Evolutionary conservation across 495 filamentous ascomycete species (phyloP), one percentile per base, ranked within the genome.

Genomic region (Platismatia glauca): DNA sequence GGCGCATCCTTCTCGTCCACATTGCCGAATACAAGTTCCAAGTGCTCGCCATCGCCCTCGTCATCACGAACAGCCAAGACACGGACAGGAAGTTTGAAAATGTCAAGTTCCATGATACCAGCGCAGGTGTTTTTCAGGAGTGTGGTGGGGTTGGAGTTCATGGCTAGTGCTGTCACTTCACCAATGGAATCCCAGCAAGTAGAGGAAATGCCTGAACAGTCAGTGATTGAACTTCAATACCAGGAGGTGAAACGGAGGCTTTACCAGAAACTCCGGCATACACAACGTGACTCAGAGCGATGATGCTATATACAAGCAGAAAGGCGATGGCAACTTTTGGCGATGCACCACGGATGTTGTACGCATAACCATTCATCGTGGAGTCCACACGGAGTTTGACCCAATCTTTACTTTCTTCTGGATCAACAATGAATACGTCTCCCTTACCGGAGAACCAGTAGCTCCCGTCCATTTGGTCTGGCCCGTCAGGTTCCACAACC

Each of bases 131-230:
- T 68, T 12, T 64, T 64, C 11, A 68, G 55, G 48, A 56, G 35
- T 0, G 56, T 55, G 8, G 63, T 68, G 41, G 66, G 61, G 13
- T 35, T 34, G 16, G 66, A 68, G 20, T 68, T 68, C 39, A 68
- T 55, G 18, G 66, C 66, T 29, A 68, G 50, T 13, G 60, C 66
- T 24, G 57, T 63, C 52, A 68, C 58, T 60, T 68, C 66, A 11
- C 58, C 63, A 33, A 68, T 66, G 33, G 63, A 66, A 35, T 68
- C 66, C 66, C 66, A 68, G 59, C 58, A 65, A 2, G 65, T 68
- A 31, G 66, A 68, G 31, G 41, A 59, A 16, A 67, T 58, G 15
- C 65, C 65, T 67, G 18, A 13, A 20, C n/a, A 31, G 50, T 65
- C 20, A 27, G 58, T 41, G 34, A 37, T 1, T 41, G 37, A 12